Evolutionary conservation across 108 stramenopile genomes (phyloP), one percentile per base, ranked within the genome.

Genomic region (Seminavis robusta): DNA sequence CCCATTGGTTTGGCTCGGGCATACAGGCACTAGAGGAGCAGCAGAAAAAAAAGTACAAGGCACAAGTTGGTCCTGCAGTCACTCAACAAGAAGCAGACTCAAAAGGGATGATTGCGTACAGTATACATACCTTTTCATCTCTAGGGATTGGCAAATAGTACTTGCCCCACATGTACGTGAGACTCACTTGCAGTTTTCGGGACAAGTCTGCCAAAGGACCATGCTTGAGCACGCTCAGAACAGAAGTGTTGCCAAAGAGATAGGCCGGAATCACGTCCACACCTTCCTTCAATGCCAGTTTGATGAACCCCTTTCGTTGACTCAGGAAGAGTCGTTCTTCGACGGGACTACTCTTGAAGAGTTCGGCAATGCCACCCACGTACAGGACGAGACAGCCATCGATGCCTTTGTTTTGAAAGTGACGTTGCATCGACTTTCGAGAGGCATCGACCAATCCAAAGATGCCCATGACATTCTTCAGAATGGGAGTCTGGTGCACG

Each of bases 321-420:
- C 46, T 56, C 46, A 94, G 29, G 41, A 77, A 81, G 13, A 90
- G 33, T 13, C 76, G 57, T 40, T 90, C 92, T 34, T 84, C 69
- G 16, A 52, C 54, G 3, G 70, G 49, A 40, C 83, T 70, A 31
- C 52, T 70, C 27, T 86, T 77, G 66, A 94, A 94, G 28, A 94
- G 65, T 58, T 94, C 92, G n/a, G 86, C 88, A 39, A 90, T 88
- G 8, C 88, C 92, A 27, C 92, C 92, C 34, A 85, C 66, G 53
- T 84, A 90, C 19, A 94, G 58, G 28, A 83, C 76, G 5, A 81
- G 38, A 21, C 62, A 68, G 2, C 74, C 71, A 8, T 55, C 37
- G 19, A 61, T 38, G 6, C 74, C 76, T 26, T 43, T 24, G 9
- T 42, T 59, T 28, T 76, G 46, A 17, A 89, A 52, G 7, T 55